Conservation (phyloP, 179 eudicot species). For the Beta macrorhiza region DNA sequence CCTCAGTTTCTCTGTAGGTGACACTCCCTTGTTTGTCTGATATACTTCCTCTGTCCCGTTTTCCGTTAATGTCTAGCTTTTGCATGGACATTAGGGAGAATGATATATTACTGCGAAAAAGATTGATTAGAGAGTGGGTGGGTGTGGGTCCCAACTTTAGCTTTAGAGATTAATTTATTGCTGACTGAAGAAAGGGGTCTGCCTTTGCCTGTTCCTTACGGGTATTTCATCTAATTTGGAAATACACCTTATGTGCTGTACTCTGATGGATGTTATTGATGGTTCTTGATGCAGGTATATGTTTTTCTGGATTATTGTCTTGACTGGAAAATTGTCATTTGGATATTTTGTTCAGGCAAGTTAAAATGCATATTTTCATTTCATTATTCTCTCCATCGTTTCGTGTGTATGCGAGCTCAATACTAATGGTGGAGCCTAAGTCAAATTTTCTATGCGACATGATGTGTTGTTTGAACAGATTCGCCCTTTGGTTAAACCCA, state of each 20-base stretch:
- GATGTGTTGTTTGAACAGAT: conserved; percentile 46
- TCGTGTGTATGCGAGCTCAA: background rate
- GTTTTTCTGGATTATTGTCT: conserved; percentile 85
- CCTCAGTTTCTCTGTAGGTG: too few species aligned
- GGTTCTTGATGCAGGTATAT: conserved; percentile 54
- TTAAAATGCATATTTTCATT: background rate
- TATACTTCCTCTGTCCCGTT: too few species aligned
- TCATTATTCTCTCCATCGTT: background rate
- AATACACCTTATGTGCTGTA: background rate
- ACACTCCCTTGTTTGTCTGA: too few species aligned
- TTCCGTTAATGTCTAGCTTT: too few species aligned
- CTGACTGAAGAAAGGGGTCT: too few species aligned
- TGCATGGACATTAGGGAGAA: too few species aligned
- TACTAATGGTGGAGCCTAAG: background rate
- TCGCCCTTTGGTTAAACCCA: conserved; percentile 77
- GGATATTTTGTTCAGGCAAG: conserved; percentile 91
- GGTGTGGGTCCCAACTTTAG: too few species aligned
- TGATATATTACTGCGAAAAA: too few species aligned
- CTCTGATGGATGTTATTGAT: conserved; percentile 2
- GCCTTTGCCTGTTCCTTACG: background rate
- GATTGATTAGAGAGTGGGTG: too few species aligned
- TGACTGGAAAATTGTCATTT: conserved; percentile 77
- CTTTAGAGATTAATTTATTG: too few species aligned
- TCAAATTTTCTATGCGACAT: background rate
- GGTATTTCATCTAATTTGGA: background rate